Conservation (phyloP, 169 alveolate genomes). For the Hepatocystis sp. region DNA sequence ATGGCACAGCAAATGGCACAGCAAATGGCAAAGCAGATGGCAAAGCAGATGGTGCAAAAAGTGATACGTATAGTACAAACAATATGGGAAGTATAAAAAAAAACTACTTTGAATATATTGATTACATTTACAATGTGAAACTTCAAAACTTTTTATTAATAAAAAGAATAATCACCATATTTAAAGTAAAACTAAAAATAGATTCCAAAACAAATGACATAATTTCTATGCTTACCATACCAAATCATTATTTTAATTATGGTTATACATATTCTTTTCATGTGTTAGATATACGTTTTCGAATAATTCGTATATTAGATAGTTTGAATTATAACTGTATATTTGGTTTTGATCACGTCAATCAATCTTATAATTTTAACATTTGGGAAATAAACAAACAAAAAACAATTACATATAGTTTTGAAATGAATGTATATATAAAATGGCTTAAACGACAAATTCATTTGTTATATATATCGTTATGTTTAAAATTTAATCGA, state of each 20-base stretch:
- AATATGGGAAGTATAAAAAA: background rate
- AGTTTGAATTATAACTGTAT: constrained; percentile 24
- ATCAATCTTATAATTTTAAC: too few species aligned
- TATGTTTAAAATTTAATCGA: constrained; percentile 35
- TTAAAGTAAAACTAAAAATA: constrained; percentile 37
- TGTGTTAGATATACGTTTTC: constrained; percentile 51
- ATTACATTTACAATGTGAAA: constrained; percentile 38
- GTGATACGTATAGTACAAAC: background rate
- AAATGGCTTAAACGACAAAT: constrained; percentile 57
- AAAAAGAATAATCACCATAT: constrained; percentile 60
- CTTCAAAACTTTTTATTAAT: constrained; percentile 32
- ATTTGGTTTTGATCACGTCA: background rate
- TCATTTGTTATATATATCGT: constrained; percentile 45
- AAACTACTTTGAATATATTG: constrained; percentile 24
- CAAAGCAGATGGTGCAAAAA: background rate
- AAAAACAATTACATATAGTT: too few species aligned
- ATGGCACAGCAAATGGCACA: background rate
- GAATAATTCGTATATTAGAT: constrained; percentile 43
- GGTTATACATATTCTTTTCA: constrained; percentile 65
- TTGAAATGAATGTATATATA: too few species aligned
- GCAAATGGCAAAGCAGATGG: background rate
- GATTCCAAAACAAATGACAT: constrained; percentile 44
- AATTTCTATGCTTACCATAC: constrained; percentile 53
- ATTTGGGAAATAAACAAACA: background rate
- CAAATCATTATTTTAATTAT: constrained; percentile 46